A percentile compares a stretch with the other conserved stretches of the same genome.
Evolutionary conservation across 495 filamentous ascomycete genomes (phyloP).

Genomic region (Aspergillus incahuasiensis): DNA sequence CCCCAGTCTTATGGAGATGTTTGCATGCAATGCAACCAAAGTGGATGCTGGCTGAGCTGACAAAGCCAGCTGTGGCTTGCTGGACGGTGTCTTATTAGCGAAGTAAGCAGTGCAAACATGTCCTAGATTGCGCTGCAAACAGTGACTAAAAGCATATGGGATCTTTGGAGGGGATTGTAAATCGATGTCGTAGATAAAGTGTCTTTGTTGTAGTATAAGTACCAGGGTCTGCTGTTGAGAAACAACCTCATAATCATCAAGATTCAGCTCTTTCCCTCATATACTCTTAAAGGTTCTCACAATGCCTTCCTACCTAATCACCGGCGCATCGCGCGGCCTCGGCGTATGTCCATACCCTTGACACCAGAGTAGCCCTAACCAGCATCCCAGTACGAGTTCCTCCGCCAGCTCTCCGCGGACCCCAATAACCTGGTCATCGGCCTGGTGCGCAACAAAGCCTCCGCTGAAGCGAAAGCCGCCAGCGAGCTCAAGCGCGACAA

Average conservation of each 20-base stretch:
- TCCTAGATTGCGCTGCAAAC: neutral
- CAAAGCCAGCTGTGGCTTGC: neutral
- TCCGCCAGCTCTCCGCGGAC: conserved; percentile 8
- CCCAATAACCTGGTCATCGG: conserved; percentile 7
- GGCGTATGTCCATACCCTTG: neutral
- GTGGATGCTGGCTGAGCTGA: neutral
- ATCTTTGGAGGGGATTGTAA: too few relatives aligned
- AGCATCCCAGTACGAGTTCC: conserved; percentile 2
- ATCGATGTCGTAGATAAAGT: too few relatives aligned
- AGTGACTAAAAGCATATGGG: neutral
- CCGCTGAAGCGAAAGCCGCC: conserved; percentile 1
- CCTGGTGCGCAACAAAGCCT: conserved; percentile 7
- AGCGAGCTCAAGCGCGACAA: conserved; percentile 1
- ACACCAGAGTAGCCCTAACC: neutral
- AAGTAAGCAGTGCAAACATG: neutral
- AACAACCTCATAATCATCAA: neutral
- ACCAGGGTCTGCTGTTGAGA: neutral
- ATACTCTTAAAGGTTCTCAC: neutral
- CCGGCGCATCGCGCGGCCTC: conserved; percentile 7
- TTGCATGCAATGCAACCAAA: too few relatives aligned
- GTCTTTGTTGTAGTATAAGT: too few relatives aligned
- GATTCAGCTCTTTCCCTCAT: neutral
- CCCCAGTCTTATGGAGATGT: neutral
- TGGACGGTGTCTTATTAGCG: neutral
- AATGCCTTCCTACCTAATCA: conserved; percentile 10